These are phyloP conservation scores for Aciculoconidium aculeatum DNA, from an alignment of 805 yeast genomes.

Conservation along the genomic window DNA sequence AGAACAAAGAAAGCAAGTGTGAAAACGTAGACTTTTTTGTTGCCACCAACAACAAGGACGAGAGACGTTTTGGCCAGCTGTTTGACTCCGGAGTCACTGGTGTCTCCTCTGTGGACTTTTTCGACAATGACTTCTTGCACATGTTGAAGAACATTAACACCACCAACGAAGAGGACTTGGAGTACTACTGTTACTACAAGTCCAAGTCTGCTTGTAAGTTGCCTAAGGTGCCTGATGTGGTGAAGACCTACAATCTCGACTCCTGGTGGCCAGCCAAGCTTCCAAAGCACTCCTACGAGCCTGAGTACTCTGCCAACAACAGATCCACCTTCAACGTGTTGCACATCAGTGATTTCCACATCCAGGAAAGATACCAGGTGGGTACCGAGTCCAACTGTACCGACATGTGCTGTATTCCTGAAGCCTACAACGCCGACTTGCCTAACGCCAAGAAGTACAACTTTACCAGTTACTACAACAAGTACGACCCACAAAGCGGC, in stretches of 20 bases:
- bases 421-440: slow-evolving; percentile 31
- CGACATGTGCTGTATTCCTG: slow-evolving; percentile 57
- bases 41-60: slow-evolving; percentile 21
- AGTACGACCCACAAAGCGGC: slow-evolving; percentile 10
- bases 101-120: slow-evolving; percentile 25
- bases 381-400: slow-evolving; percentile 56
- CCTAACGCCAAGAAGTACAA: slow-evolving; percentile 18
- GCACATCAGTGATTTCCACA: slow-evolving; percentile 64
- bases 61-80: slow-evolving; percentile 5
- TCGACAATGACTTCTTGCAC: slow-evolving; percentile 35
- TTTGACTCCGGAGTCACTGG: slow-evolving; percentile 19
- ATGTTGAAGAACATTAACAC: slow-evolving; percentile 30
- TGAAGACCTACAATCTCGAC: slow-evolving; percentile 27
- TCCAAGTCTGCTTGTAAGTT: slow-evolving; percentile 38
- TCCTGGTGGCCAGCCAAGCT: slow-evolving; percentile 34
- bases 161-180: slow-evolving; percentile 31
- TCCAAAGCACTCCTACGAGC: slow-evolving; percentile 20
- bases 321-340: slow-evolving; percentile 49
- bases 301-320: slow-evolving; percentile 20
- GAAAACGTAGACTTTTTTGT: slow-evolving; percentile 33
- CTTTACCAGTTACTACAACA: slow-evolving; percentile 24
- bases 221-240: slow-evolving; percentile 48
- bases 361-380: slow-evolving; percentile 47
- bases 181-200: slow-evolving; percentile 51
- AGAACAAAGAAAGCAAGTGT: slow-evolving; percentile 25